Evolutionary conservation across 2,329 filamentous ascomycete genomes (phyloP), one percentile per base, ranked within the genome.

Genomic region (Exophiala bonariae): DNA sequence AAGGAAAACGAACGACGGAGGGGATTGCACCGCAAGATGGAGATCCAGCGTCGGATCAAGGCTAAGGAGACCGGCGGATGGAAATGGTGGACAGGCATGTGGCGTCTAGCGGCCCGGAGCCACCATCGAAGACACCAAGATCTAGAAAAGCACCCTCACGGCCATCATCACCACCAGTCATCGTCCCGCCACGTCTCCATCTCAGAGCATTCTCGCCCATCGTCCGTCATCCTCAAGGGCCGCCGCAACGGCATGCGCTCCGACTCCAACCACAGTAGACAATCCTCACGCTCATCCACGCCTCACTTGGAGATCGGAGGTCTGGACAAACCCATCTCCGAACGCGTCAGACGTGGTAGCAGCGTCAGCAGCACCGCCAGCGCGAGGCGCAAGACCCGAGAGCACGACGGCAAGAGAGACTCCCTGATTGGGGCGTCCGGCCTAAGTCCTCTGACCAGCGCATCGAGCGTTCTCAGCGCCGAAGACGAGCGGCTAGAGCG

Each of bases 1-100:
- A 85, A 85, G 52, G 93, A 99, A 67, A 99, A 99, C 63, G 89
- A 95, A 66, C 84, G 92, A 2, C 83, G 93, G 10, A 80, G 85
- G 2, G 72, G 87, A 47, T 73, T 96, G 18, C 79, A 89, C 17
- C 71, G 77, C 34, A 87, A 87, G 62, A 73, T 96, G 40, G 80
- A 83, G 53, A 79, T 81, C 23, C 84, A 91, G 59, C 77, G 79
- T 14, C 82, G 85, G 51, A 46, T 54, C 20, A 70, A 88, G 31
- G 83, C 85, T 10, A 82, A 81, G 61, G 75, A 83, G 59, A 76
- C 84, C 52, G 82, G 85, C 42, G 81, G 85, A 17, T 87, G 85
- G 83, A 73, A 95, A 28, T 95, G 89, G 89, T 95, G 91, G 86
- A 81, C 89, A 2, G 87, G 88, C 0, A 22, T 48, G 5, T 89